These are phyloP conservation scores for Neurospora sp. DNA, from an alignment of 2,329 filamentous ascomycete genomes.

Conservation along the genomic window DNA sequence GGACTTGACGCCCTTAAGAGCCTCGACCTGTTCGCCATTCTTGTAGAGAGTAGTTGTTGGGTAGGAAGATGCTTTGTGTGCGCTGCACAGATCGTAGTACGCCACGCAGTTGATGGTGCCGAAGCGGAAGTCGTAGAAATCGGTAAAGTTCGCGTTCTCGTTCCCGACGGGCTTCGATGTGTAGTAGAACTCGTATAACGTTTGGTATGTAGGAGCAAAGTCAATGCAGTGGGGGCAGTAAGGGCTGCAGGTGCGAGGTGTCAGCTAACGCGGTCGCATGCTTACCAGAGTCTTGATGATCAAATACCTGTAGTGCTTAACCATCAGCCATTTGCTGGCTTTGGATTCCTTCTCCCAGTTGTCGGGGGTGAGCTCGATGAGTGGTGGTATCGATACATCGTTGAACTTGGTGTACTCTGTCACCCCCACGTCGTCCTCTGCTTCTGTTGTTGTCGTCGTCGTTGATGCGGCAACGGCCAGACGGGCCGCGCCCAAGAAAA, in stretches of 20 bases:
- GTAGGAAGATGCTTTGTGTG: slow-evolving; percentile 57
- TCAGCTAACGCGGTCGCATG: slow-evolving; percentile 9
- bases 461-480: slow-evolving; percentile 26
- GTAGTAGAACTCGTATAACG: slow-evolving; percentile 87
- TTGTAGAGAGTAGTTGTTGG: slow-evolving; percentile 75
- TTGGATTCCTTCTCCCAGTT: slow-evolving; percentile 48
- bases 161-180: slow-evolving; percentile 65
- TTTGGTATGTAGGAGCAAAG: slow-evolving; percentile 81
- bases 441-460: slow-evolving; percentile 23
- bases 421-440: slow-evolving; percentile 23
- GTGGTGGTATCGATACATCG: slow-evolving; percentile 53
- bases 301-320: slow-evolving; percentile 58
- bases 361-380: slow-evolving; percentile 48
- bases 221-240: slow-evolving; percentile 63
- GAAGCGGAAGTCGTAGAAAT: slow-evolving; percentile 85
- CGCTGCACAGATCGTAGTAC: slow-evolving; percentile 65
- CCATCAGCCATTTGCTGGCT: slow-evolving; percentile 40
- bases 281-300: neutral
- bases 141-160: slow-evolving; percentile 53
- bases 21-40: slow-evolving; percentile 58
- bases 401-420: slow-evolving; percentile 52
- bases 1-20: slow-evolving; percentile 55
- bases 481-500: slow-evolving; percentile 36
- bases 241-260: slow-evolving; percentile 33
- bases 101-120: slow-evolving; percentile 77